A percentile compares a stretch with the other conserved stretches of the same genome.
Evolutionary conservation across 2,329 filamentous ascomycete species (phyloP).

Genomic region (Calonectria hongkongensis): DNA sequence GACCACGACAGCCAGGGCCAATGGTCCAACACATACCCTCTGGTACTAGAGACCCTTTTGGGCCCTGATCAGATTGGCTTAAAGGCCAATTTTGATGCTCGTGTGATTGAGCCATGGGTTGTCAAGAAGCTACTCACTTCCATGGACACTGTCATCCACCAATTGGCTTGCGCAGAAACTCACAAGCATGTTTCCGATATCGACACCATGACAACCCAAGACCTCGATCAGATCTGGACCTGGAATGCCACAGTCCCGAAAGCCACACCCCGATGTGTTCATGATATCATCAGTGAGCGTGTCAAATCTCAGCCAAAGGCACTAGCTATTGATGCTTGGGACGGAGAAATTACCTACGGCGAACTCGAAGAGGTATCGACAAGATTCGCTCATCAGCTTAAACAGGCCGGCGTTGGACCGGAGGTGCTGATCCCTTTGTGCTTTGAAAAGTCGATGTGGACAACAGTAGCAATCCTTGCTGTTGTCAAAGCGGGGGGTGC

Average conservation of each 20-base stretch:
- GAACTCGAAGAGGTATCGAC: not conserved
- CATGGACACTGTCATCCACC: constrained; percentile 34
- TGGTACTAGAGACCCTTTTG: constrained; percentile 24
- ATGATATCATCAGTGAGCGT: constrained; percentile 38
- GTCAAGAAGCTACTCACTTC: constrained; percentile 14
- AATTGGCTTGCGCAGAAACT: constrained; percentile 3
- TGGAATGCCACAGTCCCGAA: constrained; percentile 38
- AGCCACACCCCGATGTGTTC: constrained; percentile 43
- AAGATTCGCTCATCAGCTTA: not conserved
- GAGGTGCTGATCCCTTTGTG: not conserved
- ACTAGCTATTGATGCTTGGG: constrained; percentile 5
- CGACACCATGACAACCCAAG: constrained; percentile 38
- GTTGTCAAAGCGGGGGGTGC: constrained; percentile 4
- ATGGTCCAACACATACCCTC: constrained; percentile 20
- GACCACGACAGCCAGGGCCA: not conserved
- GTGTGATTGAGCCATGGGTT: not conserved
- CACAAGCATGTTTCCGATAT: constrained; percentile 27
- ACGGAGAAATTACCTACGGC: not conserved
- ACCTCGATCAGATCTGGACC: constrained; percentile 45
- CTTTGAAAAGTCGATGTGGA: constrained; percentile 23
- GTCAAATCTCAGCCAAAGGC: not conserved
- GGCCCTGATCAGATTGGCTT: constrained; percentile 2
- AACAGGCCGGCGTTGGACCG: not conserved
- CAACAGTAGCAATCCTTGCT: not conserved
- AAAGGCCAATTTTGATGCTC: constrained; percentile 25